Base-by-base conservation (phyloP, 2,329 filamentous ascomycete species). In the Monilinia fructigena region DNA sequence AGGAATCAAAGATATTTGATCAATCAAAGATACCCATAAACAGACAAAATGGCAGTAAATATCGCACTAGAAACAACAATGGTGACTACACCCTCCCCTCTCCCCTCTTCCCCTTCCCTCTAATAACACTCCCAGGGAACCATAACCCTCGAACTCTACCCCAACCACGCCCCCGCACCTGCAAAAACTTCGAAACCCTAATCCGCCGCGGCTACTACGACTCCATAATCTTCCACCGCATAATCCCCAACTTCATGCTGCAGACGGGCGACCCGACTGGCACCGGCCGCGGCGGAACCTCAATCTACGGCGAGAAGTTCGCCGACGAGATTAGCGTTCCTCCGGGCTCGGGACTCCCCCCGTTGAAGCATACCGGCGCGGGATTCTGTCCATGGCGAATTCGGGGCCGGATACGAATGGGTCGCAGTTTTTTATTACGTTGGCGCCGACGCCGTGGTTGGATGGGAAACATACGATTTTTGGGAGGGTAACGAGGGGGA, bases 401-500 rank as follows among this genome's bases (percentile, higher is more conserved):
- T 88, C 89, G 20, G 95, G 95, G 0, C 91, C 92, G 11, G 87
- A 98, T 78, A 96, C 94, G 47, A 98, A 98, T 78, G 94, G 94
- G 28, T 92, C 87, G 67, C 95, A 98, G 79, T 99, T 98, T 79
- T 98, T 98, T 77, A 88, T 99, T 72, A 98, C 95, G 0, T 83
- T 98, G 45, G 94, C 93, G 10, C 94, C 94, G 5, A 94, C 95
- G 20, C 95, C 95, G 0, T 98, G 94, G 94, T 80, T 99, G 68
- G 95, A 99, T 79, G 93, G 93, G 28, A 97, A 97, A 79, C 94
- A 99, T 78, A 96, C 93, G 14, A 96, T 99, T 72, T 99, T 99
- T 76, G 95, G 95, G 0, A 82, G 94, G 64, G 93, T 99, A 50
- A 93, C 90, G 80, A 85, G 80, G 65, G 95, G 95, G 0, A 86